Evolutionary conservation across 1,284 basidiomycete genomes (phyloP).

Genomic region (Microbotryomycetes sp.): DNA sequence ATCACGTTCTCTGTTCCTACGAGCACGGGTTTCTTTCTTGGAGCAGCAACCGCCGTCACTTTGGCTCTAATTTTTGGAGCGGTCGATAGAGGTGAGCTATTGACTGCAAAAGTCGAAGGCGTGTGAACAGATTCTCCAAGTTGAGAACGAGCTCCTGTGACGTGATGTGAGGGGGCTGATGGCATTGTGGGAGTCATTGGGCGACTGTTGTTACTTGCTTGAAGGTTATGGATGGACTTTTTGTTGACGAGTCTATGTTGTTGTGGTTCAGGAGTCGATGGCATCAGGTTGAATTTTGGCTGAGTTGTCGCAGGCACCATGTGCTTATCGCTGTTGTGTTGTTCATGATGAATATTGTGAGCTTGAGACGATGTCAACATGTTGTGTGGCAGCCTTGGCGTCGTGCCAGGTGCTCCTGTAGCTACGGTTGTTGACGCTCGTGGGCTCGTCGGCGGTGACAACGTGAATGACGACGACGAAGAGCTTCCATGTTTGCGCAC

Average conservation of each 20-base stretch:
- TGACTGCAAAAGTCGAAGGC: neutral
- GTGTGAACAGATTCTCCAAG: neutral
- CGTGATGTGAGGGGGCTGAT: neutral
- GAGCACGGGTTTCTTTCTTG: conserved; percentile 26
- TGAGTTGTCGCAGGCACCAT: neutral
- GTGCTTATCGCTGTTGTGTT: neutral
- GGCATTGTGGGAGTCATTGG: neutral
- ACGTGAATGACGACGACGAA: neutral
- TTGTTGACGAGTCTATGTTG: neutral
- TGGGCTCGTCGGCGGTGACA: neutral
- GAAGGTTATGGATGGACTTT: neutral
- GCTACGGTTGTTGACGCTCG: neutral
- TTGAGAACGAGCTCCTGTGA: neutral
- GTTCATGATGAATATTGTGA: neutral
- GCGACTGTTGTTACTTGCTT: neutral
- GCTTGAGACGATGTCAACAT: neutral
- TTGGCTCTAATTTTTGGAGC: conserved; percentile 31
- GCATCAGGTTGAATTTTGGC: neutral
- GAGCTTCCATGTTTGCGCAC: conserved; percentile 13
- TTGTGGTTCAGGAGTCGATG: neutral
- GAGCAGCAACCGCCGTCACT: conserved; percentile 32
- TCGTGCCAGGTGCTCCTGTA: neutral
- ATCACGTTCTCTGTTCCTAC: conserved; percentile 34
- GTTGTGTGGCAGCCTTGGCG: neutral
- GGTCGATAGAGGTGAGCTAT: neutral